Percentiles rank a stretch among this genome's conserved stretches.
Conservation (phyloP, 164 flowering plant species). For the Magnolia kwangsiensis region DNA sequence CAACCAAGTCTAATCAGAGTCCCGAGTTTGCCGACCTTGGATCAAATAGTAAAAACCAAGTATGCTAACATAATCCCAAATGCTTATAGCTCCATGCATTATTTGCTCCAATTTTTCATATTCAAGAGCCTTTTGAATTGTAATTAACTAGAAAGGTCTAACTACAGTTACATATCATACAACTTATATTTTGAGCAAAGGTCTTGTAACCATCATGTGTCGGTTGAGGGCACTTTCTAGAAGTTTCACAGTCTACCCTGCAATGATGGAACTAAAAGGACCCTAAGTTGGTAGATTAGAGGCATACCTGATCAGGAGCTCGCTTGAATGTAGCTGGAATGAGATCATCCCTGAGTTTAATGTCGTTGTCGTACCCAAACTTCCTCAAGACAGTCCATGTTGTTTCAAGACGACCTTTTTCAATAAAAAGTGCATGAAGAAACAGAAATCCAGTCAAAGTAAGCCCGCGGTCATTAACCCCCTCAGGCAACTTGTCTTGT, state of each 20-base stretch:
- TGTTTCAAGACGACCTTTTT: constrained; percentile 97
- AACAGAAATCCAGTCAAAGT: constrained; percentile 89
- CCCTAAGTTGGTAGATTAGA: background rate
- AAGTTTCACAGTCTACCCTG: background rate
- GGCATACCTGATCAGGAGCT: constrained; percentile 80
- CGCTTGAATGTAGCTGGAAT: constrained; percentile 56
- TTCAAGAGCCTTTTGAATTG: no score
- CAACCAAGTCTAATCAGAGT: no score
- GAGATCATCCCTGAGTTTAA: constrained; percentile 70
- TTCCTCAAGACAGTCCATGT: constrained; percentile 98
- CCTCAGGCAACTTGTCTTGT: constrained; percentile 83
- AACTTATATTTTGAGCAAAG: no score
- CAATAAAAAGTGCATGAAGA: constrained; percentile 95
- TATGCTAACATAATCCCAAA: no score
- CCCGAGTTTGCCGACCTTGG: no score
- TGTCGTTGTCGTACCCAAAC: constrained; percentile 88
- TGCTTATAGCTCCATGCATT: no score
- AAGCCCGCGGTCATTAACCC: constrained; percentile 86
- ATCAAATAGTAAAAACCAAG: no score
- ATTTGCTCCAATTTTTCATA: no score
- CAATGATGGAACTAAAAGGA: background rate
- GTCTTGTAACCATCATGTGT: background rate
- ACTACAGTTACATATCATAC: no score
- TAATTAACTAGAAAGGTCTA: no score
- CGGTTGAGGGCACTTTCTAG: background rate